Conservation (phyloP, 495 filamentous ascomycete species). For the Massariosphaeria phaeospora region DNA sequence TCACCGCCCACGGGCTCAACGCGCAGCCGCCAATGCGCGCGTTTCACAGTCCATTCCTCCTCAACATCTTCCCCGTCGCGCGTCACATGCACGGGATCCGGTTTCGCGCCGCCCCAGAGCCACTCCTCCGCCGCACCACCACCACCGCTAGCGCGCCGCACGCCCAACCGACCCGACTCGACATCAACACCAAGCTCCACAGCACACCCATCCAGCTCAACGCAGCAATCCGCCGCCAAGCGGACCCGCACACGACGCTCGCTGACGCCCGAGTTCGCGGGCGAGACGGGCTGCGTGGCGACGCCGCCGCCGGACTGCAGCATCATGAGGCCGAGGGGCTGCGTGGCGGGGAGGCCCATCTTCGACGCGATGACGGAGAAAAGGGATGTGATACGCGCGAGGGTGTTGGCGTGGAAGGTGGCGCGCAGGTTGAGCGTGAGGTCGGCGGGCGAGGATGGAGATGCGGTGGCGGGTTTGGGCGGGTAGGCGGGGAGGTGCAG, state of each 20-base stretch:
- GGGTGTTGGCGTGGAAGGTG: slow-evolving; percentile 65
- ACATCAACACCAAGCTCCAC: slow-evolving; percentile 18
- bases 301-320: slow-evolving; percentile 50
- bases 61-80: slow-evolving; percentile 16
- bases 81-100: background rate
- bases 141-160: background rate
- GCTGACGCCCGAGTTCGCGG: slow-evolving; percentile 64
- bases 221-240: slow-evolving; percentile 61
- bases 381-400: slow-evolving; percentile 63
- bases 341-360: slow-evolving; percentile 62
- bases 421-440: slow-evolving; percentile 46
- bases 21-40: slow-evolving; percentile 74
- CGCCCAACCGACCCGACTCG: slow-evolving; percentile 13
- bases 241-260: slow-evolving; percentile 66
- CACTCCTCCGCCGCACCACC: slow-evolving; percentile 30
- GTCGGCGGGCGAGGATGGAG: background rate
- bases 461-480: background rate
- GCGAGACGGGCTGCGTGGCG: slow-evolving; percentile 54
- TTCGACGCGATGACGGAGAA: slow-evolving; percentile 79
- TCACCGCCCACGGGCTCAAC: slow-evolving; percentile 50
- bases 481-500: slow-evolving; percentile 49
- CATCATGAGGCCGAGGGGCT: slow-evolving; percentile 65
- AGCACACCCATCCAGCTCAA: slow-evolving; percentile 61
- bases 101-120: slow-evolving; percentile 29
- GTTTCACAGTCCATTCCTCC: slow-evolving; percentile 66